A percentile compares a stretch with the other conserved stretches of the same genome.
phyloP scores from a whole-genome alignment of 2,329 filamentous ascomycete species.

The Stemphylium beticola region DNA sequence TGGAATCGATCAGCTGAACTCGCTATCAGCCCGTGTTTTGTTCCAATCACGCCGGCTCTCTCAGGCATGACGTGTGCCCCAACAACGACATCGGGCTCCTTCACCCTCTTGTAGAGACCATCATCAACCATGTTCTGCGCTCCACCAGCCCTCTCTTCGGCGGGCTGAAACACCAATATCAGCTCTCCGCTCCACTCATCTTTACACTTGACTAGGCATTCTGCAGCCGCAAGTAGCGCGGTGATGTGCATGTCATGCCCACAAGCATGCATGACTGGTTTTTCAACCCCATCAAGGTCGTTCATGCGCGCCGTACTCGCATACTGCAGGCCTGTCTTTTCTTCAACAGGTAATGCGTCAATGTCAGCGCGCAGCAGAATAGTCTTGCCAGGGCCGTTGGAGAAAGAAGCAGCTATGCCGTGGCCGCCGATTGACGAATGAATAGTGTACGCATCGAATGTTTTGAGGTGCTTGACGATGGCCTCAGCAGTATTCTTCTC shows the following conservation, averaged over 20 bases:
- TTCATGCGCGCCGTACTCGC: conserved; percentile 57
- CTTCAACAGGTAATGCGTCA: conserved; percentile 65
- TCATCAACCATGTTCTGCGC: conserved; percentile 68
- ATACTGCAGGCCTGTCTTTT: conserved; percentile 62
- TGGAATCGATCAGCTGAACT: conserved; percentile 50
- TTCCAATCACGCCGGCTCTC: conserved; percentile 50
- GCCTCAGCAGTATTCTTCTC: conserved; percentile 41
- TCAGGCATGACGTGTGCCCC: conserved; percentile 64
- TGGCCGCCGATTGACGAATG: conserved; percentile 63
- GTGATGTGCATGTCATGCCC: conserved; percentile 69
- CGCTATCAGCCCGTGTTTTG: conserved; percentile 51
- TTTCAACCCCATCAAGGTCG: conserved; percentile 56
- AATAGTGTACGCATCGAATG: conserved; percentile 52
- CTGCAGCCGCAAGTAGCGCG: conserved; percentile 61
- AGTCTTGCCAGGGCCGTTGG: conserved; percentile 62
- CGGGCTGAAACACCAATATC: conserved; percentile 70
- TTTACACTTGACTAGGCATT: conserved; percentile 55
- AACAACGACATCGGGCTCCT: conserved; percentile 62
- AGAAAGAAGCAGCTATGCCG: conserved; percentile 63
- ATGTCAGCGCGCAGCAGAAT: conserved; percentile 68
- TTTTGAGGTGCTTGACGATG: conserved; percentile 37
- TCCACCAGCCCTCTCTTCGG: conserved; percentile 68
- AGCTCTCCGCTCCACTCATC: conserved; percentile 67
- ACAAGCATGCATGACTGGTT: conserved; percentile 71
- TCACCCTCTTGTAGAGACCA: conserved; percentile 61